phyloP scores from a whole-genome alignment of 257 asterid species.

The Paulownia fortunei region DNA sequence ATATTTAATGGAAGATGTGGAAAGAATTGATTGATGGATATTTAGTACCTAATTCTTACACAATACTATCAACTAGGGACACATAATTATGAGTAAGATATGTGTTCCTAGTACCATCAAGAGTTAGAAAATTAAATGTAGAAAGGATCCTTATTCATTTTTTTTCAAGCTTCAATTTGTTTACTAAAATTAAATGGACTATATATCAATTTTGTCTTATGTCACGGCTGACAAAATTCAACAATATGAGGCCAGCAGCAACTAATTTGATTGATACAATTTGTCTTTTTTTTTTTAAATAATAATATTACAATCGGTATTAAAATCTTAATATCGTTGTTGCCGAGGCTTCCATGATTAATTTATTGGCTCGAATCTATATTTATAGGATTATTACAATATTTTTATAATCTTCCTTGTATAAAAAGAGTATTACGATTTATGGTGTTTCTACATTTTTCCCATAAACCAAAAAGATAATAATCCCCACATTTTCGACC shows the following conservation, averaged over 20 bases:
- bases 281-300: background rate
- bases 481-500: too few species aligned
- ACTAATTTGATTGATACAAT: background rate
- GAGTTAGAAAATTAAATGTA: background rate
- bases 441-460: too few species aligned
- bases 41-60: constrained; percentile 31
- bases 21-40: constrained; percentile 36
- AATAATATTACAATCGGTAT: background rate
- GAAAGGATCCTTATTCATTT: background rate
- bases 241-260: background rate
- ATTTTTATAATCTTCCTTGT: too few species aligned
- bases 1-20: constrained; percentile 27
- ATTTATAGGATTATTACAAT: too few species aligned
- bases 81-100: background rate
- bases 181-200: constrained; percentile 10
- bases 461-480: too few species aligned
- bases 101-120: background rate
- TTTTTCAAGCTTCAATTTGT: background rate
- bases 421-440: too few species aligned
- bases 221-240: constrained; percentile 21
- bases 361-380: too few species aligned
- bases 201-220: constrained; percentile 4
- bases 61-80: background rate
- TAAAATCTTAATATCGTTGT: background rate
- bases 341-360: background rate